These are phyloP conservation scores for Yamadazyma epiphylla DNA, from an alignment of 1,139 yeast genomes.

Conservation along the genomic window DNA sequence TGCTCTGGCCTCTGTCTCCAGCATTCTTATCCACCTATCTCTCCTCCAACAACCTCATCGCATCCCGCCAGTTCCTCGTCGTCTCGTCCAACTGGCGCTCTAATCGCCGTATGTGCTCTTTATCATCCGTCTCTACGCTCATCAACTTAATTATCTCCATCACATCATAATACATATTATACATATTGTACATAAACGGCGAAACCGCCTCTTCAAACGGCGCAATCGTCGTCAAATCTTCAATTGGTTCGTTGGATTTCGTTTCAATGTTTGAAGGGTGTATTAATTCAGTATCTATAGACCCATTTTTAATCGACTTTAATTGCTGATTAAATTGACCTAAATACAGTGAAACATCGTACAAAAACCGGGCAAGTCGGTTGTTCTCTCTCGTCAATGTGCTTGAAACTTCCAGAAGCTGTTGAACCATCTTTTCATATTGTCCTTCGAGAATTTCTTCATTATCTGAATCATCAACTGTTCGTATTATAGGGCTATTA, in stretches of 20 bases:
- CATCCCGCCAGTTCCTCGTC: slow-evolving; percentile 40
- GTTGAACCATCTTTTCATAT: slow-evolving; percentile 34
- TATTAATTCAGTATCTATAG: slow-evolving; percentile 16
- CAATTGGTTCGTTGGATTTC: slow-evolving; percentile 10
- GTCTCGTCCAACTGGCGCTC: slow-evolving; percentile 26
- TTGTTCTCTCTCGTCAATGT: slow-evolving; percentile 38
- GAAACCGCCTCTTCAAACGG: slow-evolving; percentile 33
- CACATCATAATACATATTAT: slow-evolving; percentile 24
- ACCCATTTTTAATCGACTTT: slow-evolving; percentile 9
- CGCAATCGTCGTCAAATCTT: slow-evolving; percentile 31
- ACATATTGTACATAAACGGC: slow-evolving; percentile 30
- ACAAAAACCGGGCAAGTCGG: slow-evolving; percentile 31
- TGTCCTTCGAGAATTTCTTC: slow-evolving; percentile 25
- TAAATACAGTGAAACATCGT: slow-evolving; percentile 3
- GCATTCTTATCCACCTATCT: no score
- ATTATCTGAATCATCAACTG: slow-evolving; percentile 20
- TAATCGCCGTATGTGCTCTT: slow-evolving; percentile 17
- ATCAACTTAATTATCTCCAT: slow-evolving; percentile 8
- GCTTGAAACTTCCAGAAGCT: slow-evolving; percentile 37
- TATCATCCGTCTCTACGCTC: slow-evolving; percentile 1
- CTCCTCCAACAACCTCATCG: slow-evolving; percentile 44
- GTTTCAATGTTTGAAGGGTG: slow-evolving; percentile 29
- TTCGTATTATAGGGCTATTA: slow-evolving; percentile 28
- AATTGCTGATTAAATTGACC: slow-evolving; percentile 19
- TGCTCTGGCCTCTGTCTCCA: no score